Base-by-base conservation (phyloP, 73 alveolate genomes). In the Paramecium pentaurelia region DNA sequence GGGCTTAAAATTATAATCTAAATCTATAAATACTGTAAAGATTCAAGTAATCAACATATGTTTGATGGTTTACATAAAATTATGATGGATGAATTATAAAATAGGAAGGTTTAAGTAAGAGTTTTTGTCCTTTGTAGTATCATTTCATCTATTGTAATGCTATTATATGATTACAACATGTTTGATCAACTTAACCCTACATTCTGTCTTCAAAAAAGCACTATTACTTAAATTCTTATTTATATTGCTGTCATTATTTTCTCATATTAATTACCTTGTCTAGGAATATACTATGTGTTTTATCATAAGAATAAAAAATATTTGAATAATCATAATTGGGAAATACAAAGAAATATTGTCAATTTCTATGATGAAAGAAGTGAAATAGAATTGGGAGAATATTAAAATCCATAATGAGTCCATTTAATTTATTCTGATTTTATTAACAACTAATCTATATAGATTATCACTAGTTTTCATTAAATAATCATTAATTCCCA, bases 331-430 rank as follows among this genome's bases (percentile, higher is more conserved):
- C 37, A 80, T 18, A 36, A 49, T 42, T 22, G 71, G 47, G 91
- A 40, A 18, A 22, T 32, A 20, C 37, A 80, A 64, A 80, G 73
- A 49, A 49, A 80, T 44, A 80, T 80, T 9, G 91, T 47, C 38
- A 80, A 80, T 80, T 80, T 80, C 36, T 80, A 36, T 45, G 91
- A 80, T 36, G 88, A 75, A 38, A 75, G 88, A 75, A 75, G 88
- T 14, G 58, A 36, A 25, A 75, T 75, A 34, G 68, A 34, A 36
- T 37, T 75, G 47, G 58, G 27, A 36, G 88, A 75, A 37, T 64
- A 64, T 64, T 8, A 64, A 64, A 34, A 28, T 28, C 30, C 42
- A 28, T 28, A 20, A 64, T 28, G 84, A 64, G 28, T 64, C 70
- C n/a, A 54, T 54, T 54, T 54, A 40, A 18, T 54, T 54, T 34